Base-by-base conservation (phyloP, 139 green algal species). In the Monoraphidium neglectum region DNA sequence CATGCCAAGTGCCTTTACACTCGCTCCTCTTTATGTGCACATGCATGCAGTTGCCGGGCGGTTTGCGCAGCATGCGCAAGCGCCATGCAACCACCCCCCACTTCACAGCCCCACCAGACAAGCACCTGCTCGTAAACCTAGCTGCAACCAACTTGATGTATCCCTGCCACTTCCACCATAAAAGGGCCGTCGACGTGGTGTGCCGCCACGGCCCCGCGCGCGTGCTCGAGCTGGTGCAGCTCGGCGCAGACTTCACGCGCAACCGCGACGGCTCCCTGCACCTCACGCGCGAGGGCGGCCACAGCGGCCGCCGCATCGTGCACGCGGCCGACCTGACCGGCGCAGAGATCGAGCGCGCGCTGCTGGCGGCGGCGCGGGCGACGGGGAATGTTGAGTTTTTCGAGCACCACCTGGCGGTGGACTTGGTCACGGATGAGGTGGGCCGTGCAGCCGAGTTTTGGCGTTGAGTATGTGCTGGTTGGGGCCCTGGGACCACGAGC, bases 241-340 rank as follows among this genome's bases (percentile, higher is more conserved):
- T 98, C 63, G 96, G 96, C 26, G 94, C 95, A 0, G 65, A 91
- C 38, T 99, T 99, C 85, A 94, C 87, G 0, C 88, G 87, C 74
- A 90, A 92, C 63, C 43, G 75, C 13, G 87, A 79, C 54, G 94
- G 92, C 67, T 77, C n/a, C 35, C 85, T 99, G 70, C 96, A 99
- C 88, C 90, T 99, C n/a, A 96, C 92, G 2, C 89, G 91, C 21
- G 96, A 99, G 86, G 96, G 96, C 18, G 96, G 96, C 12, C 96
- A 99, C 87, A 94, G 80, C 66, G 84, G 93, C 65, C 84, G 93
- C 15, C 92, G 96, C 61, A 95, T 99, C 28, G 96, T 99, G 51
- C 96, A 99, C 78, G 95, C 95, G 5, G 93, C 92, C 0, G 96
- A 99, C 77, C 80, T 93, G 28, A 99, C 95, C 2, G 96, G 96